Evolutionary conservation across 192 early-diverging fungal genomes (phyloP), one percentile per base, ranked within the genome.

Genomic region (Funneliformis mosseae): DNA sequence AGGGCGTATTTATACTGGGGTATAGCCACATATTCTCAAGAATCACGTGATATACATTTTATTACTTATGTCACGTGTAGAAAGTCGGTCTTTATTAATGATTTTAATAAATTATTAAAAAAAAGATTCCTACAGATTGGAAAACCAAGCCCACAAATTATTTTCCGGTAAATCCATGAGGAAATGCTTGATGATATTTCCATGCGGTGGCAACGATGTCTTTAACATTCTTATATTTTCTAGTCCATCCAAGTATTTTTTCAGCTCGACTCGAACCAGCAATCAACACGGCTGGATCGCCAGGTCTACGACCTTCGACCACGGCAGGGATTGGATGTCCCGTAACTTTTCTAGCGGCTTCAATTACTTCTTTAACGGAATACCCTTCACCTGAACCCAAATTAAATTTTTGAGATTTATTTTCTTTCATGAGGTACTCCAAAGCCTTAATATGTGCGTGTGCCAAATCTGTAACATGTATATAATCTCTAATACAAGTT

Each of bases 401-500:
- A 81, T 99, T 99, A 81, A 95, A 99, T 43, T 92, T 83, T 78
- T 92, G 88, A 79, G 92, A 88, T 28, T 82, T 78, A 14, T 85
- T 74, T 12, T 82, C 66, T 42, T 48, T 42, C 11, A 78, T 46
- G 27, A 83, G 55, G 14, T 68, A 39, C 27, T 86, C 82, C 38
- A 99, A 82, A 3, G 97, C 95, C 64, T 91, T 90, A 42, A 97
- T 92, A 81, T 99, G 98, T 16, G 94, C 98, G 48, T 87, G 82
- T 5, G 97, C 94, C 45, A 98, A 86, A 83, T 99, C 98, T 76
- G 95, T 93, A 10, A 99, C 96, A 84, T 99, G 96, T 73, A 99
- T 94, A 84, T 99, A 99, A 84, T 99, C 98, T 59, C 97, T 89
- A 41, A 99, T 91, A 76, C 92, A 95, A 8, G 96, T 97, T 39